Conservation (phyloP, 148 eudicot genomes). For the Rhododendron vialii region DNA sequence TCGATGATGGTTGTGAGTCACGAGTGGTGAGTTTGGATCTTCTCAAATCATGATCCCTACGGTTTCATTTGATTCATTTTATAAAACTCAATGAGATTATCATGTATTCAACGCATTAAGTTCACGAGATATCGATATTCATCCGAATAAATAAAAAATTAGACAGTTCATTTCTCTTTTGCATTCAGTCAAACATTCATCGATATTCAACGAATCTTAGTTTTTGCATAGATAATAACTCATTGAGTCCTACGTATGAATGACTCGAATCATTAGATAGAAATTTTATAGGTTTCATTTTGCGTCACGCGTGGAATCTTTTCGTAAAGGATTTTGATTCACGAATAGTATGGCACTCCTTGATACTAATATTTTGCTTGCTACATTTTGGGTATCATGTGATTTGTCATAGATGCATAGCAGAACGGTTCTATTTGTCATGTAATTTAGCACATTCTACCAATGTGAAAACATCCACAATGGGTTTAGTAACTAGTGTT, state of each 20-base stretch:
- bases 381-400: no score
- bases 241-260: background rate
- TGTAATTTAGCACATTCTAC: no score
- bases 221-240: background rate
- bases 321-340: background rate
- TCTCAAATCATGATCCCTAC: no score
- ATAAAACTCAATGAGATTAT: no score
- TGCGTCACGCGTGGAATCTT: no score
- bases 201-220: background rate
- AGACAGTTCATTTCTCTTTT: background rate
- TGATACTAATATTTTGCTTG: no score
- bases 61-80: background rate
- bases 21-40: background rate
- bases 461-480: no score
- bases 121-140: background rate
- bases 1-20: background rate
- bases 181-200: background rate
- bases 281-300: no score
- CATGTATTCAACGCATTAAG: no score
- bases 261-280: background rate
- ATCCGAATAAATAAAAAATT: background rate
- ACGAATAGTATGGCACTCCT: background rate
- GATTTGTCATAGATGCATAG: no score
- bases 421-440: no score
- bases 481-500: no score